phyloP scores from a whole-genome alignment of 805 yeast genomes.

The Saccharomyces eubayanus region DNA sequence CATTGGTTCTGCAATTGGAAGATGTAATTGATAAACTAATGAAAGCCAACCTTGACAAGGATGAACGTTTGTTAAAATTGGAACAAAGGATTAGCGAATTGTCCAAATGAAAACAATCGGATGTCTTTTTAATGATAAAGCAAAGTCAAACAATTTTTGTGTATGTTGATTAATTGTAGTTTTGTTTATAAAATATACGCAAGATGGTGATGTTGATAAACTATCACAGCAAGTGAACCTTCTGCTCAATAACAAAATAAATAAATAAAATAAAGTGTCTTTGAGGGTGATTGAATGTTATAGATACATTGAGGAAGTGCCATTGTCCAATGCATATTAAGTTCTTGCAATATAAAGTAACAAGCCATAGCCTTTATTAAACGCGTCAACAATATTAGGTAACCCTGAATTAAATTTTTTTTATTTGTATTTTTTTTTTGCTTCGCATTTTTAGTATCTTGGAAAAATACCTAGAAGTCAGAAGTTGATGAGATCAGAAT shows the following conservation, averaged over 20 bases:
- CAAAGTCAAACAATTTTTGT: not conserved
- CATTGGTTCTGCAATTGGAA: constrained; percentile 51
- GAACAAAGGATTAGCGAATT: constrained; percentile 56
- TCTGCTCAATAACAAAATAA: not conserved
- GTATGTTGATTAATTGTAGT: not conserved
- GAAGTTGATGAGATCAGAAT: not conserved
- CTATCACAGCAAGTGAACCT: not conserved
- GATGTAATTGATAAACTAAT: constrained; percentile 43
- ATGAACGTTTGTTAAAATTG: constrained; percentile 46
- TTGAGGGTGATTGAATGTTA: not conserved
- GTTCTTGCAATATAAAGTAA: not conserved
- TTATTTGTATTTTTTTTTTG: not conserved
- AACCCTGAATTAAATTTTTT: not conserved
- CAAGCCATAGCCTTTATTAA: not conserved
- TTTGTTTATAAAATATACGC: not conserved
- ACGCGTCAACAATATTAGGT: not conserved
- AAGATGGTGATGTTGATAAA: not conserved
- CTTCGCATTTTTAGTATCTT: not conserved
- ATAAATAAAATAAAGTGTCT: not conserved
- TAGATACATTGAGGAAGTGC: not conserved
- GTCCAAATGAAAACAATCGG: constrained; percentile 31
- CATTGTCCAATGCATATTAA: not conserved
- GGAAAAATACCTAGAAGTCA: not conserved
- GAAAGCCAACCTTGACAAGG: constrained; percentile 53
- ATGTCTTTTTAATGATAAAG: not conserved